Evolutionary conservation across 208 protist genomes (phyloP).

Genomic region (Trypanosoma grayi): DNA sequence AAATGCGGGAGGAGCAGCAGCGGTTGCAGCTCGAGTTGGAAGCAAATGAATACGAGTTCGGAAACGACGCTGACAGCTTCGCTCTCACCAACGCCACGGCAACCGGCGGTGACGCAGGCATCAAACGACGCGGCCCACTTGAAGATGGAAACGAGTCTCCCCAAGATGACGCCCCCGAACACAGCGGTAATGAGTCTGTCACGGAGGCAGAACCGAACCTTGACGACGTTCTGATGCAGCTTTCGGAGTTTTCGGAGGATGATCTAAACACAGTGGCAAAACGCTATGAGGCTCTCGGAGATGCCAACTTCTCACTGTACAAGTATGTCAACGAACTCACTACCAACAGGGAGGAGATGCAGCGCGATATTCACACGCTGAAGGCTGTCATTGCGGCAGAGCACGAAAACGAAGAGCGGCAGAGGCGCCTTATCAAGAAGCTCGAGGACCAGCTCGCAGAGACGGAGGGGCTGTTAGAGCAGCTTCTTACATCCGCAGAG

Average conservation of each 20-base stretch:
- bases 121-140: conserved; percentile 5
- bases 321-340: conserved; percentile 96
- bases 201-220: conserved; percentile 34
- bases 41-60: conserved; percentile 79
- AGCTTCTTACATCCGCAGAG: conserved; percentile 43
- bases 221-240: conserved; percentile 80
- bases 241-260: conserved; percentile 76
- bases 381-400: conserved; percentile 81
- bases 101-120: background rate
- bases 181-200: conserved; percentile 8
- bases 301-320: conserved; percentile 96
- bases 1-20: conserved; percentile 83
- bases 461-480: conserved; percentile 82
- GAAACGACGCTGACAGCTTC: conserved; percentile 36
- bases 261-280: conserved; percentile 86
- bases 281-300: conserved; percentile 87
- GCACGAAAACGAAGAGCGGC: conserved; percentile 63
- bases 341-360: conserved; percentile 81
- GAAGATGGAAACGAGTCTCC: conserved; percentile 14
- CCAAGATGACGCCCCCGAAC: conserved; percentile 30
- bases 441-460: conserved; percentile 86
- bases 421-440: conserved; percentile 77
- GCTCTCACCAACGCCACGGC: background rate
- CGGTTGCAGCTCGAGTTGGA: conserved; percentile 83
- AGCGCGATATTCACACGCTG: conserved; percentile 86